A percentile compares a stretch with the other conserved stretches of the same genome.
Conservation (phyloP, 495 filamentous ascomycete species). For the Penicillium subrubescens region DNA sequence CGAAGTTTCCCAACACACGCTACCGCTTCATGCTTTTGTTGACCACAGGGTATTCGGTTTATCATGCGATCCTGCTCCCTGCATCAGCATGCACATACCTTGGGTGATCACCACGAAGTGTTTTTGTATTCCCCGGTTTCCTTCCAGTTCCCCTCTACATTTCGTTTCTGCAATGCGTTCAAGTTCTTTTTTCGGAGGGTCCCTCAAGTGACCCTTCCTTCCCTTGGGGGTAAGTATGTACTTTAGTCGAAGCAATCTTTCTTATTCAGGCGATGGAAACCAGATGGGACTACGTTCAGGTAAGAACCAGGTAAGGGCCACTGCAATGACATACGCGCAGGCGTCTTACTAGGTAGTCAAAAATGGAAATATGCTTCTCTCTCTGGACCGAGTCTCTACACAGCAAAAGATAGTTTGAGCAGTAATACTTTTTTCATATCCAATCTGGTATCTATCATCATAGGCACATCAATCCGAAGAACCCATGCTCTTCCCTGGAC, state of each 20-base stretch:
- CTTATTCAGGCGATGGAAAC: constrained; percentile 24
- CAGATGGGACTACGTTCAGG: constrained; percentile 39
- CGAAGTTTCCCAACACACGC: constrained; percentile 6
- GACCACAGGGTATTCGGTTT: background rate
- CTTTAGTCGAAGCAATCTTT: constrained; percentile 39
- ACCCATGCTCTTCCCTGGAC: constrained; percentile 22
- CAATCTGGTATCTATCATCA: constrained; percentile 39
- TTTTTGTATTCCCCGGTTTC: constrained; percentile 30
- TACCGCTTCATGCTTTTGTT: constrained; percentile 8
- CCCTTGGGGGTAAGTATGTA: constrained; percentile 54
- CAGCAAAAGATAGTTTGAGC: constrained; percentile 4
- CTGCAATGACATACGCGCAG: constrained; percentile 38
- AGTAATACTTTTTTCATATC: constrained; percentile 22
- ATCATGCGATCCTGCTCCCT: constrained; percentile 4
- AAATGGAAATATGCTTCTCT: constrained; percentile 31
- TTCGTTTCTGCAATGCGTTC: constrained; percentile 24
- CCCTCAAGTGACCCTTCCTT: constrained; percentile 18
- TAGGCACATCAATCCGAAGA: constrained; percentile 39
- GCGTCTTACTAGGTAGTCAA: constrained; percentile 32
- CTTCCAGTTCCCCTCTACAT: constrained; percentile 19
- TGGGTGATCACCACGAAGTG: constrained; percentile 12
- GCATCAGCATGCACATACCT: constrained; percentile 14
- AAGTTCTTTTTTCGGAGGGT: constrained; percentile 11
- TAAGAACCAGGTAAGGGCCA: constrained; percentile 73
- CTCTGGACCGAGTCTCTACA: constrained; percentile 2